phyloP scores from a whole-genome alignment of 345 rosid genomes.

The Aurinia saxatilis region DNA sequence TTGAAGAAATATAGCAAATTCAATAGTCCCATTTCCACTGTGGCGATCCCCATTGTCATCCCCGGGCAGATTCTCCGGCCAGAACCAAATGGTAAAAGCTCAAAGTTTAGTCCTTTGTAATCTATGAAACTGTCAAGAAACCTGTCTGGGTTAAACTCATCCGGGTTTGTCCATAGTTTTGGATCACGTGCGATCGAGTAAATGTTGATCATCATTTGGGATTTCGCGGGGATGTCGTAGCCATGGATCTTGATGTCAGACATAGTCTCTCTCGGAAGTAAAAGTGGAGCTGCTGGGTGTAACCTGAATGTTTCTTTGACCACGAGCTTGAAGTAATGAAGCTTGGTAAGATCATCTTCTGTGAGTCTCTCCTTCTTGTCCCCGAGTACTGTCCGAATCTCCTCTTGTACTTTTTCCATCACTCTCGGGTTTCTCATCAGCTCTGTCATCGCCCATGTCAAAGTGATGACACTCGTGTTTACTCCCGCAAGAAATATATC shows the following conservation, averaged over 20 bases:
- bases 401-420: slow-evolving; percentile 37
- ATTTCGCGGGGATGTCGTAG: slow-evolving; percentile 31
- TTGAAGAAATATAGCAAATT: slow-evolving; percentile 24
- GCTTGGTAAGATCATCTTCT: slow-evolving; percentile 28
- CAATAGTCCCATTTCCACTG: slow-evolving; percentile 8
- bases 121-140: slow-evolving; percentile 31
- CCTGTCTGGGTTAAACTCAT: slow-evolving; percentile 40
- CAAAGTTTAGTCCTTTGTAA: slow-evolving; percentile 36
- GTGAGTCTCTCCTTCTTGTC: slow-evolving; percentile 21
- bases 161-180: slow-evolving; percentile 31
- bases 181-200: slow-evolving; percentile 49
- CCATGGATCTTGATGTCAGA: slow-evolving; percentile 29
- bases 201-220: slow-evolving; percentile 31
- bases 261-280: slow-evolving; percentile 36
- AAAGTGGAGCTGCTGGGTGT: slow-evolving; percentile 48
- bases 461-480: slow-evolving; percentile 24
- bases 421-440: slow-evolving; percentile 31
- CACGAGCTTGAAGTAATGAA: slow-evolving; percentile 34
- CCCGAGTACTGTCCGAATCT: slow-evolving; percentile 28
- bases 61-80: slow-evolving; percentile 30
- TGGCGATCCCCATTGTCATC: slow-evolving; percentile 6
- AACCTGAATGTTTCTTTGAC: slow-evolving; percentile 46
- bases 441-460: slow-evolving; percentile 39
- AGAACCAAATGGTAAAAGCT: slow-evolving; percentile 40
- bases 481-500: slow-evolving; percentile 42